A percentile compares a stretch with the other conserved stretches of the same genome.
These are phyloP conservation scores for Tolypocladium inflatum DNA, from an alignment of 2,329 filamentous ascomycete genomes.

Conservation along the genomic window DNA sequence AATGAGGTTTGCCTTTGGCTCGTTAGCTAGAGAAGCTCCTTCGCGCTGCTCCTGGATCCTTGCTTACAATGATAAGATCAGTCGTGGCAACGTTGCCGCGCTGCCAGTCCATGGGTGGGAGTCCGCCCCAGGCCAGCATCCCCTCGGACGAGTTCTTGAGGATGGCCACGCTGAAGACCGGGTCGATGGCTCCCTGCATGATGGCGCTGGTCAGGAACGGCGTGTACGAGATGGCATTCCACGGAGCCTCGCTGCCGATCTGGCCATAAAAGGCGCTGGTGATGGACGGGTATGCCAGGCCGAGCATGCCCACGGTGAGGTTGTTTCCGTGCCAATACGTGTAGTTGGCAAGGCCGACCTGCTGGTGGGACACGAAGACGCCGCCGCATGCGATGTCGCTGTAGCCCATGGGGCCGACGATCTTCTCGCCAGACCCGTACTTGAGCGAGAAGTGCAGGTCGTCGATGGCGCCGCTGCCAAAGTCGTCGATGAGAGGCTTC, in stretches of 20 bases:
- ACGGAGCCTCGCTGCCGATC: constrained; percentile 25
- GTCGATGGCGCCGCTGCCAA: constrained; percentile 27
- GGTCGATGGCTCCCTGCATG: constrained; percentile 32
- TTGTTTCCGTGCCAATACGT: constrained; percentile 44
- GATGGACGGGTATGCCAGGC: constrained; percentile 39
- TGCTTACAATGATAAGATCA: constrained; percentile 35
- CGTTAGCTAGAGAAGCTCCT: background rate
- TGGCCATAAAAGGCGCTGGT: constrained; percentile 37
- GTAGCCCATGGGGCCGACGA: constrained; percentile 36
- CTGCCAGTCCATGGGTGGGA: constrained; percentile 27
- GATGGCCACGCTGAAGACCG: constrained; percentile 38
- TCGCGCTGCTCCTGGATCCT: background rate
- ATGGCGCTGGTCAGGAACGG: constrained; percentile 41
- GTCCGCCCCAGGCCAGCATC: constrained; percentile 35
- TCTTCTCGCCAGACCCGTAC: constrained; percentile 39
- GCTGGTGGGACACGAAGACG: constrained; percentile 32
- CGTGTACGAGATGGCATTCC: constrained; percentile 31
- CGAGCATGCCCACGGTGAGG: constrained; percentile 39
- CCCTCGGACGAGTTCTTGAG: constrained; percentile 35
- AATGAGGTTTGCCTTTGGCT: constrained; percentile 32
- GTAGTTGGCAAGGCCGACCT: constrained; percentile 37
- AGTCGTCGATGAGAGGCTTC: constrained; percentile 23
- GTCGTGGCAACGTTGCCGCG: constrained; percentile 20
- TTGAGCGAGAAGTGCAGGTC: constrained; percentile 35
- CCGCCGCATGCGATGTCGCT: constrained; percentile 36